Evolutionary conservation across 805 yeast genomes (phyloP).

Genomic region (Blastobotrys mokoenaii): DNA sequence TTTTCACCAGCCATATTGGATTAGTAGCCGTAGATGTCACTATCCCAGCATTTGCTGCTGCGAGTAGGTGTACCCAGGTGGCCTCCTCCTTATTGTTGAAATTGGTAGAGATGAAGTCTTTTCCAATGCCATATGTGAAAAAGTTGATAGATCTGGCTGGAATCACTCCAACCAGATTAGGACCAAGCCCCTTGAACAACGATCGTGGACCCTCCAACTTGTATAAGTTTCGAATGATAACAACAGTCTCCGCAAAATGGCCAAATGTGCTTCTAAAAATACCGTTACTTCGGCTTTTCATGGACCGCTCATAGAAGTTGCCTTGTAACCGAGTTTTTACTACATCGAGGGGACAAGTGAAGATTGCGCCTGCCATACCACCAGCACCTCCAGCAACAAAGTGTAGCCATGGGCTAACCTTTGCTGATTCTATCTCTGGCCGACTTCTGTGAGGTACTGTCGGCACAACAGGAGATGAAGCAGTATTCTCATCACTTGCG

Average conservation of each 20-base stretch:
- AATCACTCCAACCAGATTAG: constrained; percentile 92
- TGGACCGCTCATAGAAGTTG: constrained; percentile 49
- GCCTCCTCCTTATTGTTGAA: constrained; percentile 71
- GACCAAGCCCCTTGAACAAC: constrained; percentile 90
- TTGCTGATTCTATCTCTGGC: constrained; percentile 14
- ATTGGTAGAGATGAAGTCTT: constrained; percentile 56
- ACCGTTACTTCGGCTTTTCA: constrained; percentile 4
- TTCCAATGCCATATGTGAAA: constrained; percentile 92
- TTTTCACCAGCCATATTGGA: constrained; percentile 95
- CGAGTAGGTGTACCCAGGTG: constrained; percentile 73
- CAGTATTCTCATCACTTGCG: constrained; percentile 19
- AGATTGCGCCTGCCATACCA: constrained; percentile 95
- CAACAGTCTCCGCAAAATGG: constrained; percentile 78
- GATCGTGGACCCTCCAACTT: constrained; percentile 75
- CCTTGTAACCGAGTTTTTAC: constrained; percentile 93
- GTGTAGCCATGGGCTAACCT: constrained; percentile 42
- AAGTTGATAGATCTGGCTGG: constrained; percentile 97
- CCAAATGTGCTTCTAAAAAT: constrained; percentile 41
- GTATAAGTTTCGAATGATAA: constrained; percentile 62
- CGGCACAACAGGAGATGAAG: constrained; percentile 20
- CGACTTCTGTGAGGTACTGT: constrained; percentile 13
- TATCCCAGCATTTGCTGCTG: constrained; percentile 89
- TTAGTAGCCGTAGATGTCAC: constrained; percentile 94
- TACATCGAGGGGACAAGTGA: constrained; percentile 92
- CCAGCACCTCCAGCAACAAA: constrained; percentile 53